These are phyloP conservation scores for Voacanga thouarsii DNA, from an alignment of 257 asterid species.

Conservation along the genomic window DNA sequence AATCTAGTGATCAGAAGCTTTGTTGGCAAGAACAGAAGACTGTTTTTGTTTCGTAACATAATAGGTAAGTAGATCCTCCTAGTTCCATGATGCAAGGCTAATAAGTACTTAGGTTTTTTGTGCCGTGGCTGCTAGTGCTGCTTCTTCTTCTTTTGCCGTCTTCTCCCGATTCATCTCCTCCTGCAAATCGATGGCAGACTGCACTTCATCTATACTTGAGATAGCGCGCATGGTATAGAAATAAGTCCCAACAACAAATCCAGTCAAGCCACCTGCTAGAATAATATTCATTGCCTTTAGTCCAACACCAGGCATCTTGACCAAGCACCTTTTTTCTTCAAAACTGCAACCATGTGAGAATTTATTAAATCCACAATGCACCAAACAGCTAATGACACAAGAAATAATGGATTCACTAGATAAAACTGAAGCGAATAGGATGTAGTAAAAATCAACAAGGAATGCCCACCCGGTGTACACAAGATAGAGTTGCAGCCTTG, in stretches of 20 bases:
- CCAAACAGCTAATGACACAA: neutral
- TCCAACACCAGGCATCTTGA: constrained; percentile 4
- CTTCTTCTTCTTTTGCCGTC: neutral
- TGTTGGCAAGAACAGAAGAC: neutral
- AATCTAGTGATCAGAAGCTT: neutral
- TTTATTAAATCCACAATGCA: neutral
- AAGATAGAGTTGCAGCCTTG: neutral
- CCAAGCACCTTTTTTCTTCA: neutral
- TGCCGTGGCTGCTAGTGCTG: neutral
- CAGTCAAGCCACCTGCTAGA: constrained; percentile 11
- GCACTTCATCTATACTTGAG: constrained; percentile 10
- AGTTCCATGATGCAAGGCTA: too few relatives aligned
- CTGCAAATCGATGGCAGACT: constrained; percentile 6
- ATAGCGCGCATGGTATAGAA: constrained; percentile 13
- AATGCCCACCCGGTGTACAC: neutral
- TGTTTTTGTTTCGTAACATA: too few relatives aligned
- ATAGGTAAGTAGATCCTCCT: too few relatives aligned
- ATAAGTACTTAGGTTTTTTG: constrained; percentile 1
- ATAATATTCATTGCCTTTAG: neutral
- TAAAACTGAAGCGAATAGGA: neutral
- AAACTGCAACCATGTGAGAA: neutral
- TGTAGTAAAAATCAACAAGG: neutral
- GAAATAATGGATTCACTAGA: neutral
- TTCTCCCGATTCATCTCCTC: neutral
- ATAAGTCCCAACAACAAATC: constrained; percentile 3